These are phyloP conservation scores for Xylariaceae sp. DNA, from an alignment of 2,329 filamentous ascomycete species.

Conservation along the genomic window DNA sequence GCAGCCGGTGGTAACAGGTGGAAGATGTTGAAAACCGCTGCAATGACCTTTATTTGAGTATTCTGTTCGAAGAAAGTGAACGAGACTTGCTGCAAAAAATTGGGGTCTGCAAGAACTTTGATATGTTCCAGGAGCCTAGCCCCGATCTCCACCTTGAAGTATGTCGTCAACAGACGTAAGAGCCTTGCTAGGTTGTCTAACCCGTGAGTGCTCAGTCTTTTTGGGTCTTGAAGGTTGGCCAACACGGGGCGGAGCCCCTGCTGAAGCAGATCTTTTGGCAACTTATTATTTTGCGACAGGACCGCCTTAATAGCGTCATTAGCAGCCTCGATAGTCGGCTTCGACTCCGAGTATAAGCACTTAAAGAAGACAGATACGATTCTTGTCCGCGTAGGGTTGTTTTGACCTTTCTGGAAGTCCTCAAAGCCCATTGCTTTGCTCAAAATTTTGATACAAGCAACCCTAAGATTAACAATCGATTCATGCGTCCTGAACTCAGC, in stretches of 20 bases:
- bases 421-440: conserved; percentile 92
- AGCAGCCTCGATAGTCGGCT: conserved; percentile 87
- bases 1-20: conserved; percentile 90
- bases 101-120: conserved; percentile 80
- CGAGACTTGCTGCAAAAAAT: conserved; percentile 78
- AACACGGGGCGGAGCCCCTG: conserved; percentile 92
- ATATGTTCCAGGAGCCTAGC: conserved; percentile 89
- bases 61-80: conserved; percentile 95
- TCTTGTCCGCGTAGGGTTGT: conserved; percentile 60
- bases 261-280: conserved; percentile 93
- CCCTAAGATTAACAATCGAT: conserved; percentile 83
- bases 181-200: conserved; percentile 87
- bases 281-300: conserved; percentile 79
- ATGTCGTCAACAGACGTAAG: conserved; percentile 87
- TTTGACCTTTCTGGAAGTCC: conserved; percentile 75
- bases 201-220: conserved; percentile 81
- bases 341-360: conserved; percentile 87
- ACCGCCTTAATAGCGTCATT: conserved; percentile 87
- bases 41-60: conserved; percentile 87
- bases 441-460: conserved; percentile 88
- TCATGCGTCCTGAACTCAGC: conserved; percentile 94
- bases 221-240: conserved; percentile 90
- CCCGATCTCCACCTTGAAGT: conserved; percentile 99
- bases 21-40: conserved; percentile 94
- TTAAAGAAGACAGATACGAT: conserved; percentile 98